These are phyloP conservation scores for Jackrogersella multiformis DNA, from an alignment of 495 filamentous ascomycete species.

Conservation along the genomic window DNA sequence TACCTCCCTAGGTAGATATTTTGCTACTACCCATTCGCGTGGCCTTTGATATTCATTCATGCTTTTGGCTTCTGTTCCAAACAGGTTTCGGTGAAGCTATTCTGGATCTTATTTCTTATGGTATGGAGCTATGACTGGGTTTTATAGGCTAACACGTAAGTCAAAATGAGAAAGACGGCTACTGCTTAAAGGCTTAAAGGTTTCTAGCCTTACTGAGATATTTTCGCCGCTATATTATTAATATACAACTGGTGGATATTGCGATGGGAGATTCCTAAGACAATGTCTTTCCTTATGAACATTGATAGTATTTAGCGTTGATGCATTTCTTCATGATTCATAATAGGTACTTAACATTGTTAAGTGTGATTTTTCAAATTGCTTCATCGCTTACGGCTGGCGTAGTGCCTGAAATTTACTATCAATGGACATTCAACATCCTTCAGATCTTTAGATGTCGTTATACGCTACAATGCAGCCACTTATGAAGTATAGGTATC, in stretches of 20 bases:
- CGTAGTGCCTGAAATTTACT: constrained; percentile 12
- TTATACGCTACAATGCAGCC: constrained; percentile 12
- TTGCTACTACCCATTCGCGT: constrained; percentile 41
- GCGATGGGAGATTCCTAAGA: constrained; percentile 15
- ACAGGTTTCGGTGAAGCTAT: constrained; percentile 35
- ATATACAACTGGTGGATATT: background rate
- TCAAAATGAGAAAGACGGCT: background rate
- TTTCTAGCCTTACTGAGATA: background rate
- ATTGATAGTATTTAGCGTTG: background rate
- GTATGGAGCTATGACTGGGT: background rate
- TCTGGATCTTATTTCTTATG: constrained; percentile 10
- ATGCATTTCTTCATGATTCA: constrained; percentile 9
- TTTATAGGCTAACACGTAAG: background rate
- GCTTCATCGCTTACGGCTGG: constrained; percentile 1
- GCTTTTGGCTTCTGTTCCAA: constrained; percentile 22
- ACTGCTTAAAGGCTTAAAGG: background rate
- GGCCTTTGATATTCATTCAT: constrained; percentile 22
- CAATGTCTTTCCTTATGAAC: constrained; percentile 33
- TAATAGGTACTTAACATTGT: constrained; percentile 4
- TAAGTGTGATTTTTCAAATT: background rate
- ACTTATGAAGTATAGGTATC: constrained; percentile 2
- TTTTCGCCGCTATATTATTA: too few species aligned
- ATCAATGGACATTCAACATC: constrained; percentile 5
- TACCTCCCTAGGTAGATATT: constrained; percentile 30
- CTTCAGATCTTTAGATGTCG: constrained; percentile 23